These are phyloP conservation scores for Cytidiella melzeri DNA, from an alignment of 768 basidiomycete species.

Conservation along the genomic window DNA sequence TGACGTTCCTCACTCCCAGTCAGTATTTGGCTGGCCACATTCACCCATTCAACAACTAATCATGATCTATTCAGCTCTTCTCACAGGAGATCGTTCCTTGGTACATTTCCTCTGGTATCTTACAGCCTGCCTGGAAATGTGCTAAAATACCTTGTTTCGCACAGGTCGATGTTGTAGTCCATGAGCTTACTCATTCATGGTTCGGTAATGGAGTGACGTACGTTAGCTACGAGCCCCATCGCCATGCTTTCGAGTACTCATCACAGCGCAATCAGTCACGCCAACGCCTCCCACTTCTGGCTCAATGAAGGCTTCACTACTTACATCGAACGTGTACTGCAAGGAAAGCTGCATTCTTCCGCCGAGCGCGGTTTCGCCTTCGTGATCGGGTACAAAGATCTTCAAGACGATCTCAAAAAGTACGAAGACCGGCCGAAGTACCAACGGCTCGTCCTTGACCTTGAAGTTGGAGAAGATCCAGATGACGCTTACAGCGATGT, in stretches of 20 bases:
- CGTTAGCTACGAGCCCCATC: too few relatives aligned
- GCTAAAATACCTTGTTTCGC: not conserved
- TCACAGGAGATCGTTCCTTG: constrained; percentile 80
- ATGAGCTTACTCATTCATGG: constrained; percentile 84
- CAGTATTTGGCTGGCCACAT: too few relatives aligned
- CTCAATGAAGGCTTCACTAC: constrained; percentile 94
- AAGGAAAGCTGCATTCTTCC: constrained; percentile 61
- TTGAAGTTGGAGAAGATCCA: constrained; percentile 66
- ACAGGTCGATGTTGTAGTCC: constrained; percentile 74
- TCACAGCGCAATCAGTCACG: constrained; percentile 40
- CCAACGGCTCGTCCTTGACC: constrained; percentile 74
- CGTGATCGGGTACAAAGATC: constrained; percentile 67
- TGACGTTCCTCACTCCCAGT: constrained; percentile 88
- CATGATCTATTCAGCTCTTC: constrained; percentile 60
- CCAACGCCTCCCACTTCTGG: constrained; percentile 78
- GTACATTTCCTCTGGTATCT: constrained; percentile 22
- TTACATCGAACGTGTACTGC: constrained; percentile 84
- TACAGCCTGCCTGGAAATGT: not conserved
- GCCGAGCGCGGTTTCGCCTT: constrained; percentile 77
- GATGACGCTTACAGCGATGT: constrained; percentile 71
- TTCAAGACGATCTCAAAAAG: constrained; percentile 61
- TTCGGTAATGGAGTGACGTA: constrained; percentile 87
- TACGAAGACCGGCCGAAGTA: constrained; percentile 63
- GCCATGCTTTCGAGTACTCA: not conserved
- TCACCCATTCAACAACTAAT: not conserved